Conservation (phyloP, 2,329 filamentous ascomycete genomes). For the Alternaria sp. region DNA sequence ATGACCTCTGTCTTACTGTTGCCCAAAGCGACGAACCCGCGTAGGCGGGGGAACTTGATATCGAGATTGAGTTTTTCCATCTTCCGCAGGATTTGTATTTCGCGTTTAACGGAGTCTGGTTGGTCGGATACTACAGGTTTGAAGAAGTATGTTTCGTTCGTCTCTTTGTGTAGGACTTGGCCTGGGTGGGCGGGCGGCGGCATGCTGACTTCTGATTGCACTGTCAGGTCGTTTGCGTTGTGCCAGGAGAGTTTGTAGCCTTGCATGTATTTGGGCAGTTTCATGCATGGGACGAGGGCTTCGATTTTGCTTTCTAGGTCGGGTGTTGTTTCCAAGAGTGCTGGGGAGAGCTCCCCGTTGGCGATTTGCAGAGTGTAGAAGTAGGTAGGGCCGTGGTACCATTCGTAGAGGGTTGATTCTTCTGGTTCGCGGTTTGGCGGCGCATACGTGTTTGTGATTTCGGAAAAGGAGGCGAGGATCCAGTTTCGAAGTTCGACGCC, state of each 20-base stretch:
- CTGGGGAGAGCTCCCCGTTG: constrained; percentile 11
- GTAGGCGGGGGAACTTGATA: constrained; percentile 23
- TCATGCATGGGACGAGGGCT: constrained; percentile 22
- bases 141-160: constrained; percentile 24
- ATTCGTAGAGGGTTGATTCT: constrained; percentile 25
- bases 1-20: constrained; percentile 25
- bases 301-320: constrained; percentile 24
- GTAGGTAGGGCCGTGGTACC: constrained; percentile 34
- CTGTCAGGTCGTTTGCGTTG: constrained; percentile 24
- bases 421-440: constrained; percentile 27
- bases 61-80: constrained; percentile 17
- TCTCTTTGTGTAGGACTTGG: constrained; percentile 17
- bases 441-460: constrained; percentile 22
- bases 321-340: constrained; percentile 20
- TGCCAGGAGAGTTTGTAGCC: constrained; percentile 28
- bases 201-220: constrained; percentile 28
- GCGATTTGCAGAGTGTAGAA: constrained; percentile 24
- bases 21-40: constrained; percentile 23
- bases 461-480: constrained; percentile 21
- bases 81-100: constrained; percentile 27
- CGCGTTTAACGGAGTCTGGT: constrained; percentile 28
- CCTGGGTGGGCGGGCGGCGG: constrained; percentile 32
- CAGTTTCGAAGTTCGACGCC: constrained; percentile 27
- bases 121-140: constrained; percentile 27
- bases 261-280: constrained; percentile 32